Evolutionary conservation across 306 rosid species (phyloP).

Genomic region (Acacia melanoxylon): DNA sequence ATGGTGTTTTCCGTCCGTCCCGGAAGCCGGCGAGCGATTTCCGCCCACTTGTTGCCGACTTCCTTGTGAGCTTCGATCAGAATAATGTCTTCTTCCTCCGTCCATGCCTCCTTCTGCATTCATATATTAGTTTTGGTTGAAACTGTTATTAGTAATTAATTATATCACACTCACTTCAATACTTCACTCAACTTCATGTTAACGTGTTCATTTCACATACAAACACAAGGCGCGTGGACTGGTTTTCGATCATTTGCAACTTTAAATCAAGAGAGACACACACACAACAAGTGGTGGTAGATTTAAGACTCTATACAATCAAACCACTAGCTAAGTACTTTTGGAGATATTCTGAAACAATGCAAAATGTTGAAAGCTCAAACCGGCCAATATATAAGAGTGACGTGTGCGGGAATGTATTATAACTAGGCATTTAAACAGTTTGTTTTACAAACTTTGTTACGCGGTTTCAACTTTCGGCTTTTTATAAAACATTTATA

Average conservation of each 20-base stretch:
- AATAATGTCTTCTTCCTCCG: conserved; percentile 59
- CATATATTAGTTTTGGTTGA: neutral
- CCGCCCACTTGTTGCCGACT: conserved; percentile 79
- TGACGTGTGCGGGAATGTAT: neutral
- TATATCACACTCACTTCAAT: no score
- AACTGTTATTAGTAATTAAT: neutral
- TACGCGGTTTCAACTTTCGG: neutral
- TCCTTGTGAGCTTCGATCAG: conserved; percentile 60
- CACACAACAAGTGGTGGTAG: no score
- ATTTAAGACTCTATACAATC: no score
- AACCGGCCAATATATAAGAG: neutral
- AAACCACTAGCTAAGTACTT: no score
- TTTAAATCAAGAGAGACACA: no score
- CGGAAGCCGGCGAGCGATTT: conserved; percentile 58
- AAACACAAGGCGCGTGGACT: no score
- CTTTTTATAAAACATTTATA: neutral
- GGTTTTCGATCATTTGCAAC: no score
- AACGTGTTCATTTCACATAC: no score
- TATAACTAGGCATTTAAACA: neutral
- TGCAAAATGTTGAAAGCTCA: neutral
- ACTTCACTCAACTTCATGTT: neutral
- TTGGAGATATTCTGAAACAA: neutral
- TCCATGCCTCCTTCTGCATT: conserved; percentile 79
- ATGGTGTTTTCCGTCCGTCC: conserved; percentile 72
- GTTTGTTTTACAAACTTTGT: neutral